Percentiles rank a stretch among this genome's conserved stretches.
Conservation (phyloP, 768 basidiomycete species). For the Russula abietina region DNA sequence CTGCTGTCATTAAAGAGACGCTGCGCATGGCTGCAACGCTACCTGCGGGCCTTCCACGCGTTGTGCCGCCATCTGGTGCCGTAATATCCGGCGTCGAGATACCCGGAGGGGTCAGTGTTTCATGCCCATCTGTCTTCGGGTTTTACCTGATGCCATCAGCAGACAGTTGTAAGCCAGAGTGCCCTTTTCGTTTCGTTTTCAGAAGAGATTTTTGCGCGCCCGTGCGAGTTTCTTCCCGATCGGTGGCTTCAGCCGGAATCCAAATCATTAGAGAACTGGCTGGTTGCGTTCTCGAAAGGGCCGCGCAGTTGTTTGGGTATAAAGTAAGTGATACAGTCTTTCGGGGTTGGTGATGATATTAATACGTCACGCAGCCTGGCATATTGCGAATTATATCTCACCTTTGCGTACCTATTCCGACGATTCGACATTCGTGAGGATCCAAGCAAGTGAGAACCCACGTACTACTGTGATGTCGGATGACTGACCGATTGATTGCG, state of each 20-base stretch:
- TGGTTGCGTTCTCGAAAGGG: slow-evolving; percentile 25
- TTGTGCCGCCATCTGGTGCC: slow-evolving; percentile 14
- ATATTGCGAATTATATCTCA: slow-evolving; percentile 25
- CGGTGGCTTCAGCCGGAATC: slow-evolving; percentile 20
- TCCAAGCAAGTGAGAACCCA: not conserved
- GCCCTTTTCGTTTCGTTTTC: slow-evolving; percentile 16
- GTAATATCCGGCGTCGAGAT: slow-evolving; percentile 8
- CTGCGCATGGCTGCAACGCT: not conserved
- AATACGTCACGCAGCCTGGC: slow-evolving; percentile 13
- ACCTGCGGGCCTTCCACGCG: slow-evolving; percentile 15
- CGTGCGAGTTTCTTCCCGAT: slow-evolving; percentile 23
- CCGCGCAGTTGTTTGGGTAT: slow-evolving; percentile 25
- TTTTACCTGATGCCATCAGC: not conserved
- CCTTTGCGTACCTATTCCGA: slow-evolving; percentile 25
- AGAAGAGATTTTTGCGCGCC: slow-evolving; percentile 20
- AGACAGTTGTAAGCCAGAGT: slow-evolving; percentile 19
- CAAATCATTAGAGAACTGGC: slow-evolving; percentile 14
- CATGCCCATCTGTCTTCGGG: not conserved
- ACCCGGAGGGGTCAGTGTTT: slow-evolving; percentile 18
- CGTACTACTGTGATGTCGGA: not conserved
- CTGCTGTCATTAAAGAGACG: slow-evolving; percentile 17
- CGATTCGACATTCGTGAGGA: slow-evolving; percentile 24
- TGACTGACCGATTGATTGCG: not conserved
- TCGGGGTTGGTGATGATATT: not conserved
- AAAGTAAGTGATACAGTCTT: slow-evolving; percentile 12